Conservation (phyloP, 352 stramenopile genomes). For the Halophytophthora batemanensis region DNA sequence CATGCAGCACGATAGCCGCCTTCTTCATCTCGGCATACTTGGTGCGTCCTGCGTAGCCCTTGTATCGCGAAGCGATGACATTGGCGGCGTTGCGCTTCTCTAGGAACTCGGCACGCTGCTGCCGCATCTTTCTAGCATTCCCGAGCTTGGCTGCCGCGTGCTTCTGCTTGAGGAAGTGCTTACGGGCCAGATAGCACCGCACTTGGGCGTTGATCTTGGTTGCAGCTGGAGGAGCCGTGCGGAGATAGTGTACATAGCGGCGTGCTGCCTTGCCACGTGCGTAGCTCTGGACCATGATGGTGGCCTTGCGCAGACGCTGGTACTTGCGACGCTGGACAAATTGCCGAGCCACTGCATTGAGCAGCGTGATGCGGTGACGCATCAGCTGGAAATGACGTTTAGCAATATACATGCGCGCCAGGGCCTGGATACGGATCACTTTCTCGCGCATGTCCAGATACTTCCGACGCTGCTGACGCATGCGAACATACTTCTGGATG, state of each 20-base stretch:
- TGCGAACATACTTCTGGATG: constrained; percentile 76
- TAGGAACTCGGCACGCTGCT: constrained; percentile 61
- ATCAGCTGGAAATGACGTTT: constrained; percentile 49
- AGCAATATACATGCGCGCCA: constrained; percentile 65
- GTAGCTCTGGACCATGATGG: constrained; percentile 72
- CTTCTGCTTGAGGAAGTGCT: constrained; percentile 62
- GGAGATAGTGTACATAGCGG: constrained; percentile 65
- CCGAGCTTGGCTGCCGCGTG: constrained; percentile 64
- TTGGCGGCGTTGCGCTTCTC: constrained; percentile 57
- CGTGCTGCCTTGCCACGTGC: constrained; percentile 69
- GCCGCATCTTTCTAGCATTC: constrained; percentile 70
- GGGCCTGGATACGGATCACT: constrained; percentile 65
- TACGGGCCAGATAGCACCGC: constrained; percentile 63
- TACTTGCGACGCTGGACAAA: constrained; percentile 79
- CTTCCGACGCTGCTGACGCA: constrained; percentile 61
- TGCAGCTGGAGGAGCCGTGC: constrained; percentile 65
- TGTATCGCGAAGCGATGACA: constrained; percentile 75
- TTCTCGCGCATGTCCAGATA: constrained; percentile 60
- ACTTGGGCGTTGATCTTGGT: constrained; percentile 81
- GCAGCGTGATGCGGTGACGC: constrained; percentile 52
- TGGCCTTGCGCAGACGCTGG: constrained; percentile 50
- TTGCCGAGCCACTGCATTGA: constrained; percentile 69
- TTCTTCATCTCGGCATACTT: constrained; percentile 72
- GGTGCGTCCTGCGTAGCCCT: constrained; percentile 53
- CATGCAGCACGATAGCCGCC: constrained; percentile 74